Percentiles rank a stretch among this genome's conserved stretches.
These are phyloP conservation scores for apple (Malus domestica) DNA, from an alignment of 306 rosid genomes.

Conservation along the genomic window DNA sequence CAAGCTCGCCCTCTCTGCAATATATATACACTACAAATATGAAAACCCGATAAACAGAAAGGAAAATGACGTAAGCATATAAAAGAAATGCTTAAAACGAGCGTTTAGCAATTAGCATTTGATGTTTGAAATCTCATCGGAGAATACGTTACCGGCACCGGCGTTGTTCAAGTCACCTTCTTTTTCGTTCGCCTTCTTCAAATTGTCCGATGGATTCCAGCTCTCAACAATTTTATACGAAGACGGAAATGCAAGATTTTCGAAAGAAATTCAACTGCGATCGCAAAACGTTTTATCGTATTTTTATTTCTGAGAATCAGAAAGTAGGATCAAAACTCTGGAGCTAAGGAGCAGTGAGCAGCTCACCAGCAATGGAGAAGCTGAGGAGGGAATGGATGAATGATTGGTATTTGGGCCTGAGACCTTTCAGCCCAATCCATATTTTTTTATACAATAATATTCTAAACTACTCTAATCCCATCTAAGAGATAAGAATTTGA, in stretches of 20 bases:
- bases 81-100: background rate
- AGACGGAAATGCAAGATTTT: background rate
- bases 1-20: too few relatives aligned
- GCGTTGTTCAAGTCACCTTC: background rate
- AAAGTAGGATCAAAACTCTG: background rate
- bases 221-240: background rate
- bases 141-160: background rate
- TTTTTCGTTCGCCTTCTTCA: background rate
- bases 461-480: too few relatives aligned
- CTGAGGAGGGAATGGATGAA: background rate
- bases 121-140: background rate
- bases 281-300: background rate
- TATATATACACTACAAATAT: background rate
- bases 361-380: background rate
- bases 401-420: background rate
- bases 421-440: background rate
- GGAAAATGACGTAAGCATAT: background rate
- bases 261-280: background rate
- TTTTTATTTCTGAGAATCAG: background rate
- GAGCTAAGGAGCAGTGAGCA: background rate
- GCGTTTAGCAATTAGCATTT: background rate
- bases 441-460: background rate
- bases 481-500: too few relatives aligned
- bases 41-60: background rate
- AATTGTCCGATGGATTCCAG: background rate